Evolutionary conservation across 2,329 filamentous ascomycete genomes (phyloP).

Genomic region (Escovopsis sp.): DNA sequence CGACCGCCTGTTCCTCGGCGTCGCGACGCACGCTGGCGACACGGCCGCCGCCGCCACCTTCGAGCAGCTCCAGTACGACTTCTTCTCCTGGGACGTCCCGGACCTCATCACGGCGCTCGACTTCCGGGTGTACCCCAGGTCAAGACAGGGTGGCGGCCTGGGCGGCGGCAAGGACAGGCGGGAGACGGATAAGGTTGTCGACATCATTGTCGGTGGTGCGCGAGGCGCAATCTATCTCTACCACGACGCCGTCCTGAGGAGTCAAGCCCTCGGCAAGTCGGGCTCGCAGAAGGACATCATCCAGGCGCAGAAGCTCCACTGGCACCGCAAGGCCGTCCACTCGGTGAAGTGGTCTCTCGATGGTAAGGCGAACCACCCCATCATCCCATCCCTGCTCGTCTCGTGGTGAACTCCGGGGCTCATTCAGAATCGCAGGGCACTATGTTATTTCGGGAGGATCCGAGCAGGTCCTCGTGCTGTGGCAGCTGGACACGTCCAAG

Average conservation of each 20-base stretch:
- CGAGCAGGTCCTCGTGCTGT: conserved; percentile 79
- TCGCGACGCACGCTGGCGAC: conserved; percentile 10
- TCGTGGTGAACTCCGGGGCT: no score
- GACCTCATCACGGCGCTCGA: conserved; percentile 57
- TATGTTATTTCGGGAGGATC: conserved; percentile 88
- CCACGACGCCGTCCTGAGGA: conserved; percentile 51
- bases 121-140: conserved; percentile 28
- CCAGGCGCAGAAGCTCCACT: conserved; percentile 60
- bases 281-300: conserved; percentile 32
- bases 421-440: conserved; percentile 44
- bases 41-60: no score
- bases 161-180: conserved; percentile 12
- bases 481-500: conserved; percentile 81
- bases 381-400: conserved; percentile 15
- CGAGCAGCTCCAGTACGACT: conserved; percentile 31
- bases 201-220: conserved; percentile 64
- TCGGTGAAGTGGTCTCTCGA: conserved; percentile 85
- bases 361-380: conserved; percentile 45
- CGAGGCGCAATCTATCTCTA: conserved; percentile 73
- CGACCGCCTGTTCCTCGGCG: conserved; percentile 22
- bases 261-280: conserved; percentile 29
- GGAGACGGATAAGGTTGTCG: conserved; percentile 32
- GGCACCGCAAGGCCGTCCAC: conserved; percentile 76
- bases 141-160: conserved; percentile 2
- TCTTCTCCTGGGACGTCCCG: conserved; percentile 42